Base-by-base conservation (phyloP, 2,329 filamentous ascomycete species). In the Alternaria sp. region DNA sequence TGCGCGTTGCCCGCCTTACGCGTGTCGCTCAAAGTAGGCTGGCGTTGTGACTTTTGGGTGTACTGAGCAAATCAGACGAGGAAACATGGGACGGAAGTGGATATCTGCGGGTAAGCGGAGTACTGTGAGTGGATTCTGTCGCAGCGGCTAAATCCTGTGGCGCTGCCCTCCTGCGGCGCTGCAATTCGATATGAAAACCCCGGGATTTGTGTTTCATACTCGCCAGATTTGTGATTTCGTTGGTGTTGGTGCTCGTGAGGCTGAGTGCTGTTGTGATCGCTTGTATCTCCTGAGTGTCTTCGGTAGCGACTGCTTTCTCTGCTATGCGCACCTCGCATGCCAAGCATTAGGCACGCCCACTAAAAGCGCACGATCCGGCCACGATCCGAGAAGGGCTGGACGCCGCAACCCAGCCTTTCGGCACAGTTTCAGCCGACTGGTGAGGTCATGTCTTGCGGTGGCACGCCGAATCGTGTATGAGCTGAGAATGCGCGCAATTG, bases 111-210 rank as follows among this genome's bases (percentile, higher is more conserved):
- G 49, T 54, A 61, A 44, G 58, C 53, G 58, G 54, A 46, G 26
- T 45, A 41, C 37, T 41, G 37, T 41, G 18, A 47, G 44, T 26
- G 45, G 37, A 43, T 50, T 58, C 46, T 28, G 26, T 41, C 20
- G 45, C 33, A 23, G 54, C 58, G 53, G 53, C 58, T 61, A 47
- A 58, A 57, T 57, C 14, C 18, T 33, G 53, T 44, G 53, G 53
- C 51, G 28, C 20, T 25, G 21, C 18, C 25, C 9, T 37, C 25
- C 44, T 55, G 33, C 44, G 23, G 30, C 46, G 30, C 23, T 43
- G 25, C 44, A 11, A n/a, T 56, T 25, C 33, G 30, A 25, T 20
- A 46, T 55, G 30, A 14, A 15, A 21, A 23, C 25, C n/a, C 46
- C 21, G 20, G 33, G 2, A 7, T 50, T 44, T 30, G 14, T n/a